Evolutionary conservation across 2,329 filamentous ascomycete species (phyloP).

Genomic region (Neopestalotiopsis rosae): DNA sequence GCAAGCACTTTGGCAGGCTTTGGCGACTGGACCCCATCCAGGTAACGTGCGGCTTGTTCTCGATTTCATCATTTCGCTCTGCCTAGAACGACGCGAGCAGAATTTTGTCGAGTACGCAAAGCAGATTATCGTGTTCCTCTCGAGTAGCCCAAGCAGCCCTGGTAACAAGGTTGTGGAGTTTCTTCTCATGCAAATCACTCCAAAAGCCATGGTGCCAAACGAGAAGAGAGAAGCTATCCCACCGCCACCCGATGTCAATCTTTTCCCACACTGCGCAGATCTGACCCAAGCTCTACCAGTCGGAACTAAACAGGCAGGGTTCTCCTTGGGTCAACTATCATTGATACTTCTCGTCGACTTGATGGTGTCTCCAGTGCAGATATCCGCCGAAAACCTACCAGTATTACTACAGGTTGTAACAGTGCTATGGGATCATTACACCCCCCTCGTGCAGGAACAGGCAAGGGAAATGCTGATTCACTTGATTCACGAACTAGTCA

Average conservation of each 20-base stretch:
- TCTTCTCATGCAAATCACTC: slow-evolving; percentile 85
- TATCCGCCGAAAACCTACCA: slow-evolving; percentile 80
- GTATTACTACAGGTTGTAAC: slow-evolving; percentile 89
- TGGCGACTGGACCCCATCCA: slow-evolving; percentile 89
- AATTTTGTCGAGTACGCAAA: slow-evolving; percentile 99
- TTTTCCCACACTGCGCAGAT: slow-evolving; percentile 89
- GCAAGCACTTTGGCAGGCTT: slow-evolving; percentile 94
- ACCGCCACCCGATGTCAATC: slow-evolving; percentile 73
- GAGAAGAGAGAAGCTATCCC: slow-evolving; percentile 75
- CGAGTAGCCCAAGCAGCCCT: slow-evolving; percentile 74
- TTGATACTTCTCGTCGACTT: slow-evolving; percentile 93
- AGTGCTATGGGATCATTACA: slow-evolving; percentile 98
- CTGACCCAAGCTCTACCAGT: slow-evolving; percentile 78
- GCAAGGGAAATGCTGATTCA: slow-evolving; percentile 98
- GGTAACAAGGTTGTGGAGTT: slow-evolving; percentile 95
- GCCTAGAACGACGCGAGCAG: slow-evolving; percentile 91
- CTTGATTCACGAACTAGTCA: slow-evolving; percentile 93
- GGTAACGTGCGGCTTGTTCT: slow-evolving; percentile 94
- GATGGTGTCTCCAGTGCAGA: slow-evolving; percentile 88
- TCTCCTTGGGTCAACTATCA: slow-evolving; percentile 91
- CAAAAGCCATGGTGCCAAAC: slow-evolving; percentile 95
- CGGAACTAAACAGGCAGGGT: slow-evolving; percentile 88
- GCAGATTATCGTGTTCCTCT: slow-evolving; percentile 95
- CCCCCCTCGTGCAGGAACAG: slow-evolving; percentile 91
- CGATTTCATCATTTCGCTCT: slow-evolving; percentile 95